A percentile compares a stretch with the other conserved stretches of the same genome.
These are phyloP conservation scores for Fusarium newnesense DNA, from an alignment of 2,329 filamentous ascomycete species.

Conservation along the genomic window DNA sequence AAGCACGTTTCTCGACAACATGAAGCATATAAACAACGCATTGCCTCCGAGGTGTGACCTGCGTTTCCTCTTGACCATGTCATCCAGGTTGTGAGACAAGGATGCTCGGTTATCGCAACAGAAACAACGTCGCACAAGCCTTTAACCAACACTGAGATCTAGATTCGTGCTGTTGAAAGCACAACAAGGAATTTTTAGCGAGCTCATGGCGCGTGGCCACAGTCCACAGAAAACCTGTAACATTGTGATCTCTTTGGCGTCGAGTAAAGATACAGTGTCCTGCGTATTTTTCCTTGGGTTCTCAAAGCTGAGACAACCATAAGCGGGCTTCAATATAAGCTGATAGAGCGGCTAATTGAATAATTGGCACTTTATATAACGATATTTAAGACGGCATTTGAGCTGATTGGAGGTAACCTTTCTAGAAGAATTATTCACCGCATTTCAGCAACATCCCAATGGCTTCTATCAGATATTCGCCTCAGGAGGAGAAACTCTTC, in stretches of 20 bases:
- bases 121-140: neutral
- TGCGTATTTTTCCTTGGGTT: neutral
- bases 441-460: neutral
- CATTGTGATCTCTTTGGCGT: neutral
- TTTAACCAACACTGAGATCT: neutral
- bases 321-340: neutral
- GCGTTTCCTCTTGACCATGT: neutral
- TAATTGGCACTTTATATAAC: neutral
- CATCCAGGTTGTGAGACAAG: neutral
- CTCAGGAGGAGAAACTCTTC: neutral
- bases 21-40: neutral
- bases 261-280: neutral
- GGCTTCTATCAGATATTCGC: accelerated
- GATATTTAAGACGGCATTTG: neutral
- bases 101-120: neutral
- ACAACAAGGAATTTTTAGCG: too few species aligned
- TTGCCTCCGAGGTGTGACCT: neutral
- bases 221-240: neutral
- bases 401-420: neutral
- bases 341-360: neutral
- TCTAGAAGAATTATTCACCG: neutral
- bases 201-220: neutral
- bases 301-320: neutral
- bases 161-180: neutral
- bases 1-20: accelerated